phyloP scores from a whole-genome alignment of 2,329 filamentous ascomycete genomes.

The Didymella exigua region DNA sequence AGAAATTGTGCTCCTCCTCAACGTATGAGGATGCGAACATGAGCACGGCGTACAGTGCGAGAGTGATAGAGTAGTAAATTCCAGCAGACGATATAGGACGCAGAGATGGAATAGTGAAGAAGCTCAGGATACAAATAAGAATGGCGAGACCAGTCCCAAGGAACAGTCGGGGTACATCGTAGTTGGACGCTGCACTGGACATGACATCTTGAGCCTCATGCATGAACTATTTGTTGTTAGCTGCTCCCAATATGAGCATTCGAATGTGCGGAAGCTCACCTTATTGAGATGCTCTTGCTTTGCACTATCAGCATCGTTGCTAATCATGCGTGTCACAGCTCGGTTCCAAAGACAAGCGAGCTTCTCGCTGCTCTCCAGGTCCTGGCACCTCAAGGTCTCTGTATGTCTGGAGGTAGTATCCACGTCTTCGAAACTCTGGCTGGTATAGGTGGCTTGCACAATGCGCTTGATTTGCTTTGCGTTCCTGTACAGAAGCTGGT shows the following conservation, averaged over 20 bases:
- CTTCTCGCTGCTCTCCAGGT: constrained; percentile 30
- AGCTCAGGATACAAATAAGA: constrained; percentile 49
- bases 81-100: constrained; percentile 58
- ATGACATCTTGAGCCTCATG: constrained; percentile 76
- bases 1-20: constrained; percentile 98
- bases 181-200: constrained; percentile 91
- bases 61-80: constrained; percentile 45
- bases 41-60: constrained; percentile 72
- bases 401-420: not conserved
- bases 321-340: constrained; percentile 23
- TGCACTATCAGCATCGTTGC: constrained; percentile 10
- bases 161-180: constrained; percentile 71
- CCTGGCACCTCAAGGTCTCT: not conserved
- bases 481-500: constrained; percentile 76
- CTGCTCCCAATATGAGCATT: not conserved
- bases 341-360: constrained; percentile 73
- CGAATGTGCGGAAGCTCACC: constrained; percentile 36
- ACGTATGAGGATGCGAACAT: constrained; percentile 99
- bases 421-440: constrained; percentile 55
- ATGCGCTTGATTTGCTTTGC: constrained; percentile 80
- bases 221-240: constrained; percentile 61
- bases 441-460: constrained; percentile 72
- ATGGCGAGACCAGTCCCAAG: constrained; percentile 54
- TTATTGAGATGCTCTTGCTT: constrained; percentile 48
- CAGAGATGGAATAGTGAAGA: constrained; percentile 43